These are phyloP conservation scores for Blastomyces gilchristii DNA, from an alignment of 2,329 filamentous ascomycete genomes.

Conservation along the genomic window DNA sequence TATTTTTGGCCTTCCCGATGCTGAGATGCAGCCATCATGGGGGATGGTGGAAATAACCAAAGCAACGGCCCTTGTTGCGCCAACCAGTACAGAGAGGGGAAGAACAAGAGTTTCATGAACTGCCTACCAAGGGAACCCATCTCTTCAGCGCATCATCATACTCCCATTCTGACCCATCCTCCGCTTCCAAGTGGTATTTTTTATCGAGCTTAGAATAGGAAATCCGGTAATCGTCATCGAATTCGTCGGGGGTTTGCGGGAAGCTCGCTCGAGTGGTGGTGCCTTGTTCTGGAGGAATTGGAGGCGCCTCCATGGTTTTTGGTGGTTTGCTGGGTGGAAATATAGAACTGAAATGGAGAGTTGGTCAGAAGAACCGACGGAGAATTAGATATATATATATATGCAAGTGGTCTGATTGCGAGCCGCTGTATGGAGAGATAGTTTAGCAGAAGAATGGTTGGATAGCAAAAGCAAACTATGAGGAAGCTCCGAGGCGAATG, in stretches of 20 bases:
- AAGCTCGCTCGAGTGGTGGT: constrained; percentile 26
- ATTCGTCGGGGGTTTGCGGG: constrained; percentile 52
- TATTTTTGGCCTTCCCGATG: background rate
- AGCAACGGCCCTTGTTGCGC: background rate
- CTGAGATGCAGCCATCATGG: background rate
- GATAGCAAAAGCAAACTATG: too few relatives aligned
- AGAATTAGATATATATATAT: background rate
- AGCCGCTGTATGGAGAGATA: too few relatives aligned
- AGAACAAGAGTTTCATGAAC: constrained; percentile 13
- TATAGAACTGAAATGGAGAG: background rate
- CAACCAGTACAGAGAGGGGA: constrained; percentile 7
- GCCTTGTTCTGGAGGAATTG: constrained; percentile 1
- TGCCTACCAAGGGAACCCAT: constrained; percentile 60
- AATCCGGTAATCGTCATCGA: constrained; percentile 69
- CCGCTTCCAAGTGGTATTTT: constrained; percentile 74
- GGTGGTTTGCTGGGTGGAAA: background rate
- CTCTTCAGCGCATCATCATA: constrained; percentile 60
- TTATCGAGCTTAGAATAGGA: constrained; percentile 75
- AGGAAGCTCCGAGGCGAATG: too few relatives aligned
- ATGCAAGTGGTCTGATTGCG: too few relatives aligned
- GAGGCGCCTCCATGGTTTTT: constrained; percentile 10
- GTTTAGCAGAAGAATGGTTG: too few relatives aligned
- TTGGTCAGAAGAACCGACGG: background rate
- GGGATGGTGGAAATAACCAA: background rate
- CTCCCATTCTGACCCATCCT: constrained; percentile 75